Conservation (phyloP, 192 early-diverging fungal species). For the Linnemannia exigua region DNA sequence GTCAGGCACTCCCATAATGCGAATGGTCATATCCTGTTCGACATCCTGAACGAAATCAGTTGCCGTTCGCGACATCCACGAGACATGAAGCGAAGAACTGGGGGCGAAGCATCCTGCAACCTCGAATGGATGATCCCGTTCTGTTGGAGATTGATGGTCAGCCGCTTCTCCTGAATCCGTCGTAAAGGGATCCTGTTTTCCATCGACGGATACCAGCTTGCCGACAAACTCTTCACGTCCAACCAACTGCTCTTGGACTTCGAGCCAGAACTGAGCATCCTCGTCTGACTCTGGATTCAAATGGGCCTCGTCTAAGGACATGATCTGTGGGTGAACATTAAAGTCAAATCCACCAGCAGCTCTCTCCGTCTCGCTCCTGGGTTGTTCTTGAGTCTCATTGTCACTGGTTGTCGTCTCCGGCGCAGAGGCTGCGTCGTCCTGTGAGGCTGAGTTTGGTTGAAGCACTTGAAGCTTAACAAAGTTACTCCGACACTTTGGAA, state of each 20-base stretch:
- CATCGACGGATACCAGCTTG: slow-evolving; percentile 10
- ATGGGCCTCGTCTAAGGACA: slow-evolving; percentile 36
- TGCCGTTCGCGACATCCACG: slow-evolving; percentile 35
- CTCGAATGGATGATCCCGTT: slow-evolving; percentile 9
- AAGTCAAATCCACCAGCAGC: slow-evolving; percentile 21
- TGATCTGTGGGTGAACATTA: slow-evolving; percentile 32
- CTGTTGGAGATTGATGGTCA: background rate
- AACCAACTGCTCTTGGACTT: slow-evolving; percentile 41
- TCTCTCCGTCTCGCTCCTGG: background rate
- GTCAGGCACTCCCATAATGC: slow-evolving; percentile 38
- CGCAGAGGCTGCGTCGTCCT: background rate
- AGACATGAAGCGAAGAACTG: slow-evolving; percentile 36
- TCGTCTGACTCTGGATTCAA: slow-evolving; percentile 53
- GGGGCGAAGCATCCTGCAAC: slow-evolving; percentile 49
- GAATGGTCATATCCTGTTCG: slow-evolving; percentile 38
- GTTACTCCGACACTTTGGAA: slow-evolving; percentile 48
- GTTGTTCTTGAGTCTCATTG: background rate
- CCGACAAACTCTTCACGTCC: slow-evolving; percentile 27
- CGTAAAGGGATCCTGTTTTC: background rate
- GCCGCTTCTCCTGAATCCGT: background rate
- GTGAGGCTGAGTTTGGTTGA: background rate
- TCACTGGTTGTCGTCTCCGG: background rate
- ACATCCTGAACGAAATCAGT: slow-evolving; percentile 33
- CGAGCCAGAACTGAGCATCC: slow-evolving; percentile 53
- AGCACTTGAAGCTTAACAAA: slow-evolving; percentile 39